Conservation (phyloP, 2,329 filamentous ascomycete species). For the Diaporthe batatas region DNA sequence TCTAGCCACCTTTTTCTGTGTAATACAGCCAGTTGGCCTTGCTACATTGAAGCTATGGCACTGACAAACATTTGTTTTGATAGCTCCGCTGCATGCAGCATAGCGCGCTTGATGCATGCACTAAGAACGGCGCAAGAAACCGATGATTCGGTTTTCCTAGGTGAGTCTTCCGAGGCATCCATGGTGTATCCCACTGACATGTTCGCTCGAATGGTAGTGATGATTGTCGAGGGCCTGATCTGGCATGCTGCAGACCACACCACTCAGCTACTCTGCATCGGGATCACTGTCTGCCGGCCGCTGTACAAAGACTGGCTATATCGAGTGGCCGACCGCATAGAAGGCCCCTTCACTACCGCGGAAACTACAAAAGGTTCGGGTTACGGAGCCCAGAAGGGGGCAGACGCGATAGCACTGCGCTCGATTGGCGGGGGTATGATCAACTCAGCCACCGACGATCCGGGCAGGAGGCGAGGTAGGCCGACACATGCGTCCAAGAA, state of each 20-base stretch:
- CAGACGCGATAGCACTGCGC: conserved; percentile 29
- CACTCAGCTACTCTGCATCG: conserved; percentile 39
- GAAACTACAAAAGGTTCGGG: background rate
- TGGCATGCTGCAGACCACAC: conserved; percentile 40
- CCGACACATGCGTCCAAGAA: background rate
- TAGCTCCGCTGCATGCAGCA: conserved; percentile 39
- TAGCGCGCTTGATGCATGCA: conserved; percentile 18
- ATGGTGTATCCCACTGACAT: background rate
- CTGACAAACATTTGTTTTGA: background rate
- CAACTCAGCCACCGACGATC: background rate
- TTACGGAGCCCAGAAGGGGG: background rate
- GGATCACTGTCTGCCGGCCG: conserved; percentile 39
- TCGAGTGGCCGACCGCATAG: conserved; percentile 30
- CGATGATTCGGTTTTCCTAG: conserved; percentile 1
- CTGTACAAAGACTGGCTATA: conserved; percentile 41
- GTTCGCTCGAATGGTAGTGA: background rate
- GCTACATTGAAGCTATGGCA: background rate
- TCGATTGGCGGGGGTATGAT: conserved; percentile 35
- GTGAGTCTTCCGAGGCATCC: background rate
- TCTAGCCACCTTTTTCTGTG: background rate
- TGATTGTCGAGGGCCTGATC: conserved; percentile 35
- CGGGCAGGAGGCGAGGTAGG: background rate
- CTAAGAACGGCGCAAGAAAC: background rate
- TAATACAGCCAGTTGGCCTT: background rate
- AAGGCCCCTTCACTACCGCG: background rate